Percentiles rank a stretch among this genome's conserved stretches.
These are phyloP conservation scores for Fusarium oxysporum DNA, from an alignment of 2,329 filamentous ascomycete species.

Conservation along the genomic window DNA sequence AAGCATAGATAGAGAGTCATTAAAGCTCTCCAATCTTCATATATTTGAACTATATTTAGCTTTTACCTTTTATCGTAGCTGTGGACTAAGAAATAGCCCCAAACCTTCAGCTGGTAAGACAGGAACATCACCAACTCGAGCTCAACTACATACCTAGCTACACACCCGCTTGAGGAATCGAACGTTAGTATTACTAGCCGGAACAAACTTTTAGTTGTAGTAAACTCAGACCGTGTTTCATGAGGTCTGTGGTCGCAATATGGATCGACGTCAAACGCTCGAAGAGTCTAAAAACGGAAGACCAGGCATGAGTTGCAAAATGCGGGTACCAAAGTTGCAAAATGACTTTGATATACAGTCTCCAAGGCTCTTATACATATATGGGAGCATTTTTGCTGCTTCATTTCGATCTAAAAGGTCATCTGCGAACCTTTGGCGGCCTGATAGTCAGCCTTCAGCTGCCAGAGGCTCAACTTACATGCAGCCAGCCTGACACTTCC, in stretches of 20 bases:
- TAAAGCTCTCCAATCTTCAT: accelerated
- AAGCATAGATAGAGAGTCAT: accelerated
- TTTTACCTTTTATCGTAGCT: no score
- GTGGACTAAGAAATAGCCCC: background rate
- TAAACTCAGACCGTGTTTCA: accelerated
- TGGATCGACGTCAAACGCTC: background rate
- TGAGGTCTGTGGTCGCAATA: background rate
- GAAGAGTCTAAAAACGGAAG: no score
- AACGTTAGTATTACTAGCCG: accelerated
- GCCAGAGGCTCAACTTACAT: background rate
- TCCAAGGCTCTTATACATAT: background rate
- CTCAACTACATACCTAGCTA: background rate
- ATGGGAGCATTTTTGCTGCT: no score
- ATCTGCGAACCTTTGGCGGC: no score
- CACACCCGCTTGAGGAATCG: no score
- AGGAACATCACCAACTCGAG: background rate
- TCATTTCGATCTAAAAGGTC: background rate
- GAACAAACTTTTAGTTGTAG: accelerated
- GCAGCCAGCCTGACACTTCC: background rate
- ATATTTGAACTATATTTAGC: accelerated
- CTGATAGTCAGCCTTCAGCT: no score
- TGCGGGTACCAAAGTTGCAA: background rate
- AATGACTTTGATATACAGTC: background rate
- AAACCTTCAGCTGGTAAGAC: no score
- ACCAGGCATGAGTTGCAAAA: background rate